phyloP scores from a whole-genome alignment of 2,329 filamentous ascomycete species.

The Aspergillus sp. region DNA sequence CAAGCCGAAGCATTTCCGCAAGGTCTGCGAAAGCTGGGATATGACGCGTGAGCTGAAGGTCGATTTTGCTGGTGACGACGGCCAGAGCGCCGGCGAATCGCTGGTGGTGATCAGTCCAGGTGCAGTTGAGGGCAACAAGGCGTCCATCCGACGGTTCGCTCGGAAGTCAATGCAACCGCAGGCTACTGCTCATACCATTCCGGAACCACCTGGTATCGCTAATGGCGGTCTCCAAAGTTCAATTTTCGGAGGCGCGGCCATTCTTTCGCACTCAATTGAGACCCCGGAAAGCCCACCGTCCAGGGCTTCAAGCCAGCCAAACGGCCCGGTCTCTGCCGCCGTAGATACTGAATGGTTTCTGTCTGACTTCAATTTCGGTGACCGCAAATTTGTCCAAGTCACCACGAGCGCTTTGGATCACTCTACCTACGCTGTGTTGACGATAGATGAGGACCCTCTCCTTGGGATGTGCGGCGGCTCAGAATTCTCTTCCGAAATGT shows the following conservation, averaged over 20 bases:
- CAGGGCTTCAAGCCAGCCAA: conserved; percentile 21
- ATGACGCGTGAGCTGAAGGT: conserved; percentile 80
- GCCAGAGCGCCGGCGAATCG: conserved; percentile 64
- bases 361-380: conserved; percentile 54
- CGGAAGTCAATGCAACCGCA: conserved; percentile 39
- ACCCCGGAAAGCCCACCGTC: conserved; percentile 20
- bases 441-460: conserved; percentile 68
- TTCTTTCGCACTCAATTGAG: conserved; percentile 9
- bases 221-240: conserved; percentile 26
- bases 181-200: conserved; percentile 2
- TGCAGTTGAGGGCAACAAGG: conserved; percentile 47
- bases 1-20: conserved; percentile 68
- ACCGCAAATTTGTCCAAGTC: conserved; percentile 52
- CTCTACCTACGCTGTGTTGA: conserved; percentile 62
- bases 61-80: conserved; percentile 77
- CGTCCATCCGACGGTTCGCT: conserved; percentile 50
- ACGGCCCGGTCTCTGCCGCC: conserved; percentile 23
- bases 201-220: conserved; percentile 5
- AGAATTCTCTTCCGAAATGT: conserved; percentile 44
- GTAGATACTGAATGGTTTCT: conserved; percentile 56
- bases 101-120: conserved; percentile 68
- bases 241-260: conserved; percentile 41
- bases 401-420: conserved; percentile 63
- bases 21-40: conserved; percentile 76
- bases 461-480: conserved; percentile 49